These are phyloP conservation scores for Arxiozyma telluris DNA, from an alignment of 1,139 yeast genomes.

Conservation along the genomic window DNA sequence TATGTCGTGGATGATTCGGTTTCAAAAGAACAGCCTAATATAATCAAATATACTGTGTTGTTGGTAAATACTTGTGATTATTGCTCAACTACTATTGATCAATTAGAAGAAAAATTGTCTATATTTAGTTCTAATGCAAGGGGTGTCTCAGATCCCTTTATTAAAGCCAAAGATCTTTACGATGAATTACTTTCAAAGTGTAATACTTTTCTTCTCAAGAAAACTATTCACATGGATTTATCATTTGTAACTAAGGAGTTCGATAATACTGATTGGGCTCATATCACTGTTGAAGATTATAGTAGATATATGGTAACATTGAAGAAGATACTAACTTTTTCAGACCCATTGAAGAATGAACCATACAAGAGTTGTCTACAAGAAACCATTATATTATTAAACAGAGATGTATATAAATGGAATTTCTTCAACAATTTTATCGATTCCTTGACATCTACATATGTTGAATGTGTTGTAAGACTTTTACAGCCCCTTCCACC, in stretches of 20 bases:
- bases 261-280: conserved; percentile 69
- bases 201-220: conserved; percentile 46
- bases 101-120: conserved; percentile 58
- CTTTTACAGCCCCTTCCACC: conserved; percentile 31
- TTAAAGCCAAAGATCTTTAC: conserved; percentile 47
- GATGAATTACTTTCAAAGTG: conserved; percentile 51
- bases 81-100: conserved; percentile 67
- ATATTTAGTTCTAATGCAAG: conserved; percentile 39
- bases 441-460: conserved; percentile 53
- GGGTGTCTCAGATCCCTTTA: conserved; percentile 40
- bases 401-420: conserved; percentile 62
- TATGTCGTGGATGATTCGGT: conserved; percentile 35
- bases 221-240: conserved; percentile 49
- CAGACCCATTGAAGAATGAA: conserved; percentile 15
- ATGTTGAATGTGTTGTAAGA: conserved; percentile 47
- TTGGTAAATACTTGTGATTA: conserved; percentile 86
- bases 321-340: conserved; percentile 38
- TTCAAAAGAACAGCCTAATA: conserved; percentile 41
- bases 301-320: conserved; percentile 61
- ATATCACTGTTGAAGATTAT: conserved; percentile 56
- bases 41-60: conserved; percentile 58
- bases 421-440: conserved; percentile 70
- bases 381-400: conserved; percentile 49
- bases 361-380: conserved; percentile 14
- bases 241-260: conserved; percentile 80